Percentiles rank a stretch among this genome's conserved stretches.
phyloP scores from a whole-genome alignment of 805 yeast genomes.

The Hanseniaspora taiwanica region DNA sequence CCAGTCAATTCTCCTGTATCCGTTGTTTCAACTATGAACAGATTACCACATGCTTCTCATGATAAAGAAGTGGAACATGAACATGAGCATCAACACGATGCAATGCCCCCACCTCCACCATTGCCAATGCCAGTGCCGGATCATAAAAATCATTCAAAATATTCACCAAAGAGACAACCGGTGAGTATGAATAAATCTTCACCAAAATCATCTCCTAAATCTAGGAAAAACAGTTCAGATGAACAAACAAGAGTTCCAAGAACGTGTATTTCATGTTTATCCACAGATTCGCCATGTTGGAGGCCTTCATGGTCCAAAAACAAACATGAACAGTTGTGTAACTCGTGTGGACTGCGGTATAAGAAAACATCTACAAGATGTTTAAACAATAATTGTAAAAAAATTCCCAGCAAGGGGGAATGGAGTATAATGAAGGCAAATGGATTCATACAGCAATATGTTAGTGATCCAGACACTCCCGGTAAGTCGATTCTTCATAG shows the following conservation, averaged over 20 bases:
- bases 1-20: not conserved
- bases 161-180: too few relatives aligned
- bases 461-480: not conserved
- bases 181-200: too few relatives aligned
- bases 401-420: slow-evolving; percentile 94
- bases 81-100: too few relatives aligned
- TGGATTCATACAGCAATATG: not conserved
- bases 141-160: too few relatives aligned
- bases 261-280: slow-evolving; percentile 79
- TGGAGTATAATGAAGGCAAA: slow-evolving; percentile 66
- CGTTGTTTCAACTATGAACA: not conserved
- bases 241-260: slow-evolving; percentile 22
- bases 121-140: too few relatives aligned
- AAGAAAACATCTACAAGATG: slow-evolving; percentile 92
- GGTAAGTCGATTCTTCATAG: not conserved
- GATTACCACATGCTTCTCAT: not conserved
- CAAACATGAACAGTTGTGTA: slow-evolving; percentile 87
- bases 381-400: slow-evolving; percentile 55
- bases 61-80: too few relatives aligned
- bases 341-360: slow-evolving; percentile 89
- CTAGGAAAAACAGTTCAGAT: slow-evolving; percentile 12
- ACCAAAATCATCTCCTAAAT: slow-evolving; percentile 10
- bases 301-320: slow-evolving; percentile 85
- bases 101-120: too few relatives aligned
- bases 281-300: slow-evolving; percentile 94